Evolutionary conservation across 108 stramenopile genomes (phyloP), one percentile per base, ranked within the genome.

Genomic region (Nitzschia putrida): DNA sequence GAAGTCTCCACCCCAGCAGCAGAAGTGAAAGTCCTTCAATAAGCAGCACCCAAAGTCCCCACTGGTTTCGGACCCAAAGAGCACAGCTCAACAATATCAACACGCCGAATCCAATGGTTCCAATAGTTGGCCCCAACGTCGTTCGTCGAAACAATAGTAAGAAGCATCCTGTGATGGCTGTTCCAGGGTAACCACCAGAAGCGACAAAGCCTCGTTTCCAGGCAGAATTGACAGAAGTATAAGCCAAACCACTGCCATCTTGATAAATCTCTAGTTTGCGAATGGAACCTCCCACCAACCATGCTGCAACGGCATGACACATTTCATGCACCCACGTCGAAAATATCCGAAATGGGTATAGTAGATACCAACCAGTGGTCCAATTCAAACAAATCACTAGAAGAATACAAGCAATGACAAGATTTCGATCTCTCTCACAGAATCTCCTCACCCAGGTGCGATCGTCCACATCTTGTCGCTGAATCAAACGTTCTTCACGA

Each of bases 281-380:
- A 22, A 84, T 60, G 13, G 52, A 60, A 9, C 83, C 83, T 41
- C 83, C 83, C 0, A 61, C 53, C 13, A 84, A 67, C 25, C 74
- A 40, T 21, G 80, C 83, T 11, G 83, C 84, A 37, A 85, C 25
- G 0, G 80, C 87, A 54, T 88, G 87, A 39, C 72, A 85, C 44
- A 82, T 60, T 68, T 88, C 87, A 68, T 88, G 87, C 26, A 88
- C 74, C 87, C 87, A 88, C 4, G 87, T 88, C 0, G 82, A 80
- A 61, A 79, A 88, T 0, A 88, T 55, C 55, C 54, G 66, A 54
- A 88, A 88, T 9, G 87, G 87, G 68, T 88, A 88, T 5, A 88
- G 53, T 3, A 80, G 40, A 41, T 78, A 83, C 55, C 57, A 24
- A 13, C 71, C 69, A 9, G 57, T 60, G 0, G 78, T 68, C 34